Base-by-base conservation (phyloP, 306 rosid genomes). In the Fagus sylvatica region DNA sequence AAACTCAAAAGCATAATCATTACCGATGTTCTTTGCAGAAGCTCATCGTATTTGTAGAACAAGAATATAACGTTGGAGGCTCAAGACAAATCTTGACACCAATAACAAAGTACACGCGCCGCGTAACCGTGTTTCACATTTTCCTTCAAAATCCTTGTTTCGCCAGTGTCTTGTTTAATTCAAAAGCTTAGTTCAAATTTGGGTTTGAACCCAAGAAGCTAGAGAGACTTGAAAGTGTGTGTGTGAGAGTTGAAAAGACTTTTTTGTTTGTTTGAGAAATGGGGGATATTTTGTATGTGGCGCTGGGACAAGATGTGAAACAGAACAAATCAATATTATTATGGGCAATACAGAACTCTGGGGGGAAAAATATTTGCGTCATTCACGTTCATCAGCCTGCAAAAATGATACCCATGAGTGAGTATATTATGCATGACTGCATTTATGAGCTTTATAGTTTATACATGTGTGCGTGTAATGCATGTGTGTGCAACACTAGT, bases 271-370 rank as follows among this genome's bases (percentile, higher is more conserved):
- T 64, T 16, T 1, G 42, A 16, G 15, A 8, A 12, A 8, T 78
- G 80, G 87, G 78, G 15, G 86, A 88, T 53, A 84, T 90, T 71
- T 78, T 91, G 56, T 88, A 83, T 41, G 97, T 91, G 65, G 98
- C 93, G 2, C 96, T 93, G 54, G 97, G 98, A 62, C 80, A 67
- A 59, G 76, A 84, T 75, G 73, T 74, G 6, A 73, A 82, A 61
- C 84, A 85, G 83, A 81, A 72, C 69, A 64, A 76, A 46, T 70
- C 85, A 41, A 65, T 88, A 66, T 79, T 94, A 75, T 65, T 79
- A 51, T 94, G 97, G 97, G 80, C 88, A 11, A 22, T 75, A 2
- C 76, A 81, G 9, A 94, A 86, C 67, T 87, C 89, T 71, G 16
- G 83, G 0, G 84, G 84, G 32, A 94, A 86, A 74, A 77, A 37